Evolutionary conservation across 164 flowering plant genomes (phyloP), one percentile per base, ranked within the genome.

Genomic region (Berberis thunbergii): DNA sequence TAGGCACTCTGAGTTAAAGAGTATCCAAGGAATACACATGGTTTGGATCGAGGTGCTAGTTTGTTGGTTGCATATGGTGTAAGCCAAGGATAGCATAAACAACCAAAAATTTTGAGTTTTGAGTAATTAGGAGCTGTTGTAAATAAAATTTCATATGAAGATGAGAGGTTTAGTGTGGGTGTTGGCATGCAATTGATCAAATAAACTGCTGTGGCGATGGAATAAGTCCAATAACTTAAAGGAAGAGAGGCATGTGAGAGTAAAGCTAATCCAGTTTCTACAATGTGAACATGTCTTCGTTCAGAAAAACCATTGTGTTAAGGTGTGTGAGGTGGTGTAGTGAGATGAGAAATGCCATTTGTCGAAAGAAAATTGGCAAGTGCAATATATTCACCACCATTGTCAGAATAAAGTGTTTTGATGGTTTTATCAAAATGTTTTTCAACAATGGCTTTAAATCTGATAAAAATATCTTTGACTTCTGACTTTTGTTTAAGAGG

Each of bases 21-120:
- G 26, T 45, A 60, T n/a, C 63, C 63, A 26, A 60, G 7, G 11
- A 45, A 60, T 7, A 60, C 50, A 26, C 63, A 60, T 4, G 41
- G 41, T 4, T 2, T 38, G 41, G 50, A 43, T 3, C 41, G 48
- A 26, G 50, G 4, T 4, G 45, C 41, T 4, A 60, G 50, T 60
- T 60, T 60, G 4, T 45, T 12, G 4, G 41, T 45, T 2, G 9
- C 5, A 26, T 60, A 60, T 13, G 63, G 63, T 13, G 9, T 12
- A 5, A 60, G 41, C 63, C 63, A 60, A 26, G 50, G 63, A n/a
- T 60, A 60, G 10, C 63, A 60, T 26, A 44, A 4, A 13, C 63
- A 60, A 4, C 63, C 52, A 60, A 43, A 60, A 1, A 5, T 13
- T 45, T 11, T n/a, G 1, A 60, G 11, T 10, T n/a, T 10, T 3